These are phyloP conservation scores for Kwoniella sp. DNA, from an alignment of 768 basidiomycete species.

Conservation along the genomic window DNA sequence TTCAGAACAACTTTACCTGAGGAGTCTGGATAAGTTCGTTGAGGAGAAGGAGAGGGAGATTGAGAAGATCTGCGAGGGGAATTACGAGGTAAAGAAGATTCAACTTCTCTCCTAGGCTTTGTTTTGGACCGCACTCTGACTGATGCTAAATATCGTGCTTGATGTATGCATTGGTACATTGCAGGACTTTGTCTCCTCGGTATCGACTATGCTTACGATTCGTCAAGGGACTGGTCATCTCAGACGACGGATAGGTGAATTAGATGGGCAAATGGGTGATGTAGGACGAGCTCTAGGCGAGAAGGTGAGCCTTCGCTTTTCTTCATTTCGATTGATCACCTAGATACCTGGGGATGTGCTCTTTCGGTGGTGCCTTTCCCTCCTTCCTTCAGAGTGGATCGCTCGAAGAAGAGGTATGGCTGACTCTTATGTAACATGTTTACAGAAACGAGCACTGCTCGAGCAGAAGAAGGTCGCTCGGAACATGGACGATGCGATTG, in stretches of 20 bases:
- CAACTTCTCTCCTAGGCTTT: not conserved
- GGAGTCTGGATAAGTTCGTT: constrained; percentile 81
- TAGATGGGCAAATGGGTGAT: constrained; percentile 85
- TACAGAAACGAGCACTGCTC: constrained; percentile 76
- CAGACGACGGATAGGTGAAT: constrained; percentile 81
- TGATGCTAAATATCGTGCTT: too few relatives aligned
- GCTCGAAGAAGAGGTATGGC: too few relatives aligned
- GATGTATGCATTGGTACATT: too few relatives aligned
- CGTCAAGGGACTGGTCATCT: constrained; percentile 94
- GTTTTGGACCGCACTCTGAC: too few relatives aligned
- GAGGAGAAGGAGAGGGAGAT: constrained; percentile 95
- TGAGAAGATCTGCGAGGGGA: constrained; percentile 90
- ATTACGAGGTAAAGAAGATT: constrained; percentile 65
- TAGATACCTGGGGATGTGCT: too few relatives aligned
- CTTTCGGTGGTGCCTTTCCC: too few relatives aligned
- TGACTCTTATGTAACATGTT: too few relatives aligned
- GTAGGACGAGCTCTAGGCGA: constrained; percentile 84
- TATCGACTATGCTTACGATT: constrained; percentile 92
- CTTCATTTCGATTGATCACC: not conserved
- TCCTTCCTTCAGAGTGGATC: too few relatives aligned
- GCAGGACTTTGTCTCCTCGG: constrained; percentile 91
- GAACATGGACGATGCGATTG: constrained; percentile 95
- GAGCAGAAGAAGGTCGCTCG: constrained; percentile 89
- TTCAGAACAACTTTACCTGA: constrained; percentile 85
- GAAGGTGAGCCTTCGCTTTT: constrained; percentile 60